These are phyloP conservation scores for Dioszegia hungarica DNA, from an alignment of 768 basidiomycete species.

Conservation along the genomic window DNA sequence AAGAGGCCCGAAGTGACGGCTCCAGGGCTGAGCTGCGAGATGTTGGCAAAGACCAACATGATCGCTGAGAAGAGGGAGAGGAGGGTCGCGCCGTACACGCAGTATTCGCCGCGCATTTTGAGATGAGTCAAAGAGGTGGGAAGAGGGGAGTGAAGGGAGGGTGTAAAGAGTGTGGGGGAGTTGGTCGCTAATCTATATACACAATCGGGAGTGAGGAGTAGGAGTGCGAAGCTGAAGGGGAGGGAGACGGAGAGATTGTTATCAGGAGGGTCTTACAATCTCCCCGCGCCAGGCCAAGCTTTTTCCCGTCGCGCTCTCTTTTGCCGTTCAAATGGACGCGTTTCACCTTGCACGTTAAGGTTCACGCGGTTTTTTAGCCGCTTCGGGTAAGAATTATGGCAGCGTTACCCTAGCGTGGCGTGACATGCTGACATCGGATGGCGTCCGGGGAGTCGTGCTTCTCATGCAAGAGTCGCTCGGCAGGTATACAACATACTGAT, in stretches of 20 bases:
- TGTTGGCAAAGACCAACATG: slow-evolving; percentile 44
- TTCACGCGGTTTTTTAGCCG: neutral
- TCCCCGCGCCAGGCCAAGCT: no score
- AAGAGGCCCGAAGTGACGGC: slow-evolving; percentile 35
- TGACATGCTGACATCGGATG: no score
- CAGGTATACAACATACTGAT: no score
- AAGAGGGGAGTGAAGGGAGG: neutral
- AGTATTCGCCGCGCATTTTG: slow-evolving; percentile 44
- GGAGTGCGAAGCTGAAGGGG: neutral
- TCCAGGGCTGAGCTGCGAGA: slow-evolving; percentile 38
- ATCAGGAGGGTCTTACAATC: no score
- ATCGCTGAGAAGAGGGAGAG: slow-evolving; percentile 41
- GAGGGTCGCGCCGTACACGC: slow-evolving; percentile 44
- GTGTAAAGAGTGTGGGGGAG: neutral
- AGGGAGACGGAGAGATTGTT: neutral
- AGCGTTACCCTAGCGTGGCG: no score
- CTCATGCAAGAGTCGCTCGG: no score
- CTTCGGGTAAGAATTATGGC: no score
- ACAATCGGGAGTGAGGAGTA: no score
- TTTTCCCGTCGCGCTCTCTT: no score
- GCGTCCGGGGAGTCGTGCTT: no score
- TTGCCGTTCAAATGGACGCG: neutral
- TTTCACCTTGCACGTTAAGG: neutral
- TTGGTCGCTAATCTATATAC: no score
- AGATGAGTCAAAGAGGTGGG: neutral